Evolutionary conservation across 169 alveolate species (phyloP), one percentile per base, ranked within the genome.

Genomic region (Plasmodium ovale): DNA sequence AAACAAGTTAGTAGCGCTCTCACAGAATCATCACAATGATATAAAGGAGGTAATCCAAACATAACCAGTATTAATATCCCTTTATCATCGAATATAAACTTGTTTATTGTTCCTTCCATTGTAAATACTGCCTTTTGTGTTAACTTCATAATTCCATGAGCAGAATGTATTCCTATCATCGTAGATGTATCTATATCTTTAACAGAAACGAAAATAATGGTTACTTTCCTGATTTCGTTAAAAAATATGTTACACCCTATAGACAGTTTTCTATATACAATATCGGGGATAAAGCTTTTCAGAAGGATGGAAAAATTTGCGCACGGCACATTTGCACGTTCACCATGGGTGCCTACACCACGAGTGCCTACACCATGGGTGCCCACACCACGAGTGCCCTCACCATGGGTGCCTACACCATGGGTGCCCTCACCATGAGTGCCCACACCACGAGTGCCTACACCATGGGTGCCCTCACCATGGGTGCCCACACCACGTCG

Each of bases 1-100:
- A 94, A 77, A 33, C 95, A 94, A 39, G 94, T 93, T 53, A 94
- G 85, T 14, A 95, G 92, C 7, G 97, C 92, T 68, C 97, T 85
- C 14, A 94, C 72, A 0, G 97, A 94, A 65, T 95, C 96, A 87
- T 95, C 97, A 53, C 92, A 77, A 79, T 94, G 96, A 87, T 92
- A 95, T 35, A 93, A 88, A 14, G 97, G 97, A 9, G 97, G 97
- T 67, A 95, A 93, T 6, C 97, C 97, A 87, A 95, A 91, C 82
- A 95, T 92, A 3, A 95, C 85, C 7, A 95, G 82, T 39, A 94
- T 70, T 44, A 93, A 87, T 0, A 95, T 94, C 7, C 97, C 97
- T 60, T 95, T 95, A 72, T 95, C 97, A 49, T 95, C 97, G 25
- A 93, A 95, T 16, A 94, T 72, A 49, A 95, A 93, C 70, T 95